Evolutionary conservation across 225 moss, liverwort and hornwort species (phyloP).

Genomic region (Physcomitrellopsis africana): DNA sequence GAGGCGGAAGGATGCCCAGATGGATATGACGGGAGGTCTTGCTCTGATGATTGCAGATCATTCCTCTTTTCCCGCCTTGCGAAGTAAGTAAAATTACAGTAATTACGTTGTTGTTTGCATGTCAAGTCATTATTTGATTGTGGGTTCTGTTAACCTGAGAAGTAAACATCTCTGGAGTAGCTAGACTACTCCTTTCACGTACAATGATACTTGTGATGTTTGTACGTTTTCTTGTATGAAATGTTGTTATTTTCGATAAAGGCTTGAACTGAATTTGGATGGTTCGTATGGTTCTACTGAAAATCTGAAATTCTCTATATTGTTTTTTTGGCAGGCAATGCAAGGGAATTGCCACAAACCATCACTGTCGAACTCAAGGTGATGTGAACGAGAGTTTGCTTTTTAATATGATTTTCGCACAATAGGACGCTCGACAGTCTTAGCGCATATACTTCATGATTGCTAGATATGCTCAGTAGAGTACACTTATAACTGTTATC

Average conservation of each 20-base stretch:
- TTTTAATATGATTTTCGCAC: neutral
- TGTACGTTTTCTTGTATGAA: neutral
- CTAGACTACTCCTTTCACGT: neutral
- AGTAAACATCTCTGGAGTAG: neutral
- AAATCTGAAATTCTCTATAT: neutral
- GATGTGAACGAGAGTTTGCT: neutral
- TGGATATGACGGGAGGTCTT: slow-evolving; percentile 39
- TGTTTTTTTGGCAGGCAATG: slow-evolving; percentile 38
- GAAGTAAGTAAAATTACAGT: slow-evolving; percentile 31
- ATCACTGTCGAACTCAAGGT: slow-evolving; percentile 77
- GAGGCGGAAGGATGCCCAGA: slow-evolving; percentile 55
- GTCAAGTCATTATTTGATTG: neutral
- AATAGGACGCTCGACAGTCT: neutral
- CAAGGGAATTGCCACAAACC: slow-evolving; percentile 37
- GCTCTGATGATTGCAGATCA: slow-evolving; percentile 70
- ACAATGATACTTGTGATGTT: neutral
- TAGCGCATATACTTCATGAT: neutral
- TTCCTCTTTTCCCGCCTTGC: slow-evolving; percentile 44
- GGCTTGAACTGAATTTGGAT: neutral
- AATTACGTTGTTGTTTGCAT: neutral
- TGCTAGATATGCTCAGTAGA: neutral
- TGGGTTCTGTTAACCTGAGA: neutral
- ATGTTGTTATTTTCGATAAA: neutral
- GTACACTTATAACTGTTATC: neutral
- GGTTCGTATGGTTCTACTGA: neutral